Evolutionary conservation across 495 filamentous ascomycete species (phyloP).

Genomic region (Amphirosellinia nigrospora): DNA sequence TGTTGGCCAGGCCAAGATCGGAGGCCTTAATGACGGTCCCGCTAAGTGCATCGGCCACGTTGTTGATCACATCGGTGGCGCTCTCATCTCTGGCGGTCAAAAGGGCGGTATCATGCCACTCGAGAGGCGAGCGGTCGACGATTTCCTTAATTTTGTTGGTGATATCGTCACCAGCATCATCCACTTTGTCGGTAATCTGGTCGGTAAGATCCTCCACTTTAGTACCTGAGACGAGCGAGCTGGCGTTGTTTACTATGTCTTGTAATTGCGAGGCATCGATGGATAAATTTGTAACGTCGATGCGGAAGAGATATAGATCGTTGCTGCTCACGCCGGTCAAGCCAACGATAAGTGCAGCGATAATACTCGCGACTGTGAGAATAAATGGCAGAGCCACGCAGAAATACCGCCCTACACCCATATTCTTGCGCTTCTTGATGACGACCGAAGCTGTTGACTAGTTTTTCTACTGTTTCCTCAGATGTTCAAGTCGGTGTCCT

Average conservation of each 20-base stretch:
- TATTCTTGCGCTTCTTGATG: conserved; percentile 32
- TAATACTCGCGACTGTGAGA: conserved; percentile 72
- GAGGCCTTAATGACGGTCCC: conserved; percentile 49
- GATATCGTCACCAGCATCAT: conserved; percentile 25
- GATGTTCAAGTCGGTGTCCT: not conserved
- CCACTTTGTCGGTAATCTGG: conserved; percentile 29
- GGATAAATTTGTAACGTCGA: conserved; percentile 59
- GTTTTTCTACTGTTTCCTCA: not conserved
- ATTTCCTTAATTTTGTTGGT: conserved; percentile 22
- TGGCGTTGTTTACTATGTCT: conserved; percentile 29
- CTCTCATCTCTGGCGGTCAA: conserved; percentile 10
- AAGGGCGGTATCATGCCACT: conserved; percentile 24
- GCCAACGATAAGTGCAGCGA: conserved; percentile 75
- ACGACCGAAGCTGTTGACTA: not conserved
- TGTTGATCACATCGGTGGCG: conserved; percentile 41
- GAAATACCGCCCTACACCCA: conserved; percentile 71
- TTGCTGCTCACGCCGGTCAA: conserved; percentile 73
- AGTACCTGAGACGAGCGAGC: conserved; percentile 30
- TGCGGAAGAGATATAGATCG: conserved; percentile 74
- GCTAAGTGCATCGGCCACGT: conserved; percentile 63
- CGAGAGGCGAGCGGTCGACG: not conserved
- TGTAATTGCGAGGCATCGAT: conserved; percentile 40
- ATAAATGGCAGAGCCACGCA: conserved; percentile 83
- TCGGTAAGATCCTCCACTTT: conserved; percentile 29
- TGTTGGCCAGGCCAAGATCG: conserved; percentile 69